Evolutionary conservation across 2,329 filamentous ascomycete species (phyloP).

Genomic region (Simplicillium sp.): DNA sequence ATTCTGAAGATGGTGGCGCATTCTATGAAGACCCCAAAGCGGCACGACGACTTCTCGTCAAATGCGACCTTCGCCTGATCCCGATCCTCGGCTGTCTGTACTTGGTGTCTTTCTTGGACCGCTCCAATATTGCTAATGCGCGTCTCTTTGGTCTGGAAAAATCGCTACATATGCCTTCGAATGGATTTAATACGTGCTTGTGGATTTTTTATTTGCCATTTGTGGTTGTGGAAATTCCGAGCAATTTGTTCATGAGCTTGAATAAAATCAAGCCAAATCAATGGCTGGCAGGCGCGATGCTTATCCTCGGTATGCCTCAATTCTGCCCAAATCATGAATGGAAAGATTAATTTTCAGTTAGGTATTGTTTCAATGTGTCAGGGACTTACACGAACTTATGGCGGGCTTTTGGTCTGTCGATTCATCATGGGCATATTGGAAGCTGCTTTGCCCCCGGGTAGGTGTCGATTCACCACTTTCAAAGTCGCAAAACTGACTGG

Average conservation of each 20-base stretch:
- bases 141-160: conserved; percentile 35
- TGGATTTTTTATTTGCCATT: conserved; percentile 58
- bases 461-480: neutral
- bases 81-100: conserved; percentile 25
- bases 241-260: conserved; percentile 28
- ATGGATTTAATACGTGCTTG: conserved; percentile 35
- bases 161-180: conserved; percentile 16
- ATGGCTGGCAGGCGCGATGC: conserved; percentile 6
- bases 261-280: conserved; percentile 9
- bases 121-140: conserved; percentile 38
- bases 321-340: too few species aligned
- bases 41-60: conserved; percentile 5
- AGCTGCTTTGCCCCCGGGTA: conserved; percentile 6
- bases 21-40: conserved; percentile 5
- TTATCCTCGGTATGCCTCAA: conserved; percentile 6
- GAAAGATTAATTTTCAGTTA: neutral
- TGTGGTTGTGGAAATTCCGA: conserved; percentile 48
- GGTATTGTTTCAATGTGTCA: conserved; percentile 8
- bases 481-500: neutral
- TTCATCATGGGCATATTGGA: conserved; percentile 9
- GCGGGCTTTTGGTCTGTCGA: conserved; percentile 6
- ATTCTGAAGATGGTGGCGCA: conserved; percentile 1
- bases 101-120: conserved; percentile 45
- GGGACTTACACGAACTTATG: conserved; percentile 6
- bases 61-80: conserved; percentile 8